phyloP scores from a whole-genome alignment of 495 filamentous ascomycete species.

The Trichoderma erinaceum region DNA sequence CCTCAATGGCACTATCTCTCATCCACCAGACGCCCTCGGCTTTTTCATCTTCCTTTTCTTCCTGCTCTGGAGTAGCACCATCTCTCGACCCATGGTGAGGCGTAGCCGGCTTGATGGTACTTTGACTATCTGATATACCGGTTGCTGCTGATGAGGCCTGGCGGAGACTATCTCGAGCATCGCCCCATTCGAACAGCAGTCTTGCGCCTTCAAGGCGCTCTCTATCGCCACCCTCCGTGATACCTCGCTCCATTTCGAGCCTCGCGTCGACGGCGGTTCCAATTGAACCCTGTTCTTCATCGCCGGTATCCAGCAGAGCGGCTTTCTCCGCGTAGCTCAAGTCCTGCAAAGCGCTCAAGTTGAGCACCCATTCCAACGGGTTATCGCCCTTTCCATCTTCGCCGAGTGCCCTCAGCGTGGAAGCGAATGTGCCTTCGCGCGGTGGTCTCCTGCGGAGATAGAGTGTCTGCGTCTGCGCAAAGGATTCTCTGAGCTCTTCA shows the following conservation, averaged over 20 bases:
- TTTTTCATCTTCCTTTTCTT: slow-evolving; percentile 16
- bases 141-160: not conserved
- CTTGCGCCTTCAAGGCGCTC: slow-evolving; percentile 70
- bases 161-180: slow-evolving; percentile 29
- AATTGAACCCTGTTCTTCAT: slow-evolving; percentile 41
- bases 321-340: slow-evolving; percentile 73
- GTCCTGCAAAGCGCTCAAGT: slow-evolving; percentile 49
- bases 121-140: not conserved
- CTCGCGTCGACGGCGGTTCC: slow-evolving; percentile 72
- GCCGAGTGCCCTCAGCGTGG: slow-evolving; percentile 55
- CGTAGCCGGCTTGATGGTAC: not conserved
- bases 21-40: slow-evolving; percentile 41
- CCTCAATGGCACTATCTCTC: slow-evolving; percentile 46
- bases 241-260: slow-evolving; percentile 60
- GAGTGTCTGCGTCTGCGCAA: slow-evolving; percentile 68
- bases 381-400: slow-evolving; percentile 17
- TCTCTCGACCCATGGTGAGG: not conserved
- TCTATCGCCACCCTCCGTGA: slow-evolving; percentile 49
- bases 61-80: slow-evolving; percentile 14
- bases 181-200: slow-evolving; percentile 77
- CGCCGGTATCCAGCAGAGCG: slow-evolving; percentile 54
- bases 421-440: slow-evolving; percentile 64
- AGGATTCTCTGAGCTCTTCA: slow-evolving; percentile 58
- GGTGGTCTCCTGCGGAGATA: slow-evolving; percentile 74
- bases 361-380: slow-evolving; percentile 18